Base-by-base conservation (phyloP, 2,329 filamentous ascomycete genomes). In the Xylaria sp. region DNA sequence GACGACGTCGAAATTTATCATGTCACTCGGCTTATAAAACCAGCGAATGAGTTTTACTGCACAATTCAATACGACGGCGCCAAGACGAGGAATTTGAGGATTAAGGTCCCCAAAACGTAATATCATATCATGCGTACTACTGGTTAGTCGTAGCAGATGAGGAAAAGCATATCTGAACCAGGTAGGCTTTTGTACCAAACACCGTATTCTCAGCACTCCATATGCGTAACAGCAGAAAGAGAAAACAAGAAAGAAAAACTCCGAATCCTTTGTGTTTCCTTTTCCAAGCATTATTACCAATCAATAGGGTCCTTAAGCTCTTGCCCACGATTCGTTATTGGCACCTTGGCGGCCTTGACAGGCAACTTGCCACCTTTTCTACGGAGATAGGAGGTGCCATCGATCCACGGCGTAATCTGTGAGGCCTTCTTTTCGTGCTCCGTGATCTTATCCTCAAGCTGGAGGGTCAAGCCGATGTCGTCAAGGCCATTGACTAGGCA, bases 391-490 rank as follows among this genome's bases (percentile, higher is more conserved):
- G 90, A 93, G 50, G 86, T 90, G 39, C 95, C 96, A 77, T 98
- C 93, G 72, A 98, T 83, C 95, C 95, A 98, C 2, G 96, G 95
- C 24, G 93, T 97, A 69, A 93, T 88, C 61, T 85, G 81, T 9
- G 91, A 91, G 78, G 94, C 89, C 81, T 90, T 90, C 75, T 84
- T 83, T 88, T 98, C 95, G 76, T 96, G 97, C 68, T 86, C 86
- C 66, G 87, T 83, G 78, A 98, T 98, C 86, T 97, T 94, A 70
- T 94, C 91, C 72, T 96, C 94, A 82, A 93, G 88, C 82, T 97
- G 93, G 86, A 98, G 93, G 5, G 95, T 98, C 71, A 98, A 83
- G 42, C 95, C 95, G 76, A 98, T 98, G 75, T 98, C 96, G 78
- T 98, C 95, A 9, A 98, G 89, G 0, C 95, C 95, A 78, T 98